phyloP scores from a whole-genome alignment of 2,329 filamentous ascomycete species.

The Colletotrichum abscissum region DNA sequence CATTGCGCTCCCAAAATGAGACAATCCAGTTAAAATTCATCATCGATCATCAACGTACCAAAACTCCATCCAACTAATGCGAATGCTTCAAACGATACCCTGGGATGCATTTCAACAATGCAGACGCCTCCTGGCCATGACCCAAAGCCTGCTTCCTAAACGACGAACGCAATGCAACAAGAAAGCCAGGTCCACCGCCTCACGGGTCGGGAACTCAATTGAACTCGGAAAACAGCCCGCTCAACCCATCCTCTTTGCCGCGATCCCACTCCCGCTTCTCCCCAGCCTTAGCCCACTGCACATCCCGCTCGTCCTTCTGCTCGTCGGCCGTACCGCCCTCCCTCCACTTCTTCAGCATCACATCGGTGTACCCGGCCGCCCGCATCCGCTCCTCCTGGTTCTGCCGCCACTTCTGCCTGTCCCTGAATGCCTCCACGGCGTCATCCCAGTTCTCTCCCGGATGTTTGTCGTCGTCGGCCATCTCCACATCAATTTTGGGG shows the following conservation, averaged over 20 bases:
- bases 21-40: neutral
- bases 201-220: neutral
- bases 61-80: neutral
- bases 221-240: slow-evolving; percentile 35
- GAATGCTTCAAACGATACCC: neutral
- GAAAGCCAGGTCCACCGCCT: too few species aligned
- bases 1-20: neutral
- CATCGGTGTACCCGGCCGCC: slow-evolving; percentile 81
- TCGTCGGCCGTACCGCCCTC: slow-evolving; percentile 55
- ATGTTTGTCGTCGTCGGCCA: slow-evolving; percentile 58
- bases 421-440: slow-evolving; percentile 80
- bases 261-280: slow-evolving; percentile 73
- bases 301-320: slow-evolving; percentile 70
- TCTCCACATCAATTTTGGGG: slow-evolving; percentile 65
- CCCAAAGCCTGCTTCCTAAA: neutral
- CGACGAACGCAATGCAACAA: neutral
- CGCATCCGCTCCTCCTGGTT: slow-evolving; percentile 81
- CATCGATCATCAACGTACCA: neutral
- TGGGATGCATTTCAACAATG: neutral
- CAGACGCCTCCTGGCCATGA: neutral
- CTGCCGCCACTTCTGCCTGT: slow-evolving; percentile 82
- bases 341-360: slow-evolving; percentile 79
- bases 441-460: slow-evolving; percentile 78
- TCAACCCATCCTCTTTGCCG: slow-evolving; percentile 54
- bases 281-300: slow-evolving; percentile 78